phyloP scores from a whole-genome alignment of 192 early-diverging fungal genomes.

The Nowakowskiella sp. region DNA sequence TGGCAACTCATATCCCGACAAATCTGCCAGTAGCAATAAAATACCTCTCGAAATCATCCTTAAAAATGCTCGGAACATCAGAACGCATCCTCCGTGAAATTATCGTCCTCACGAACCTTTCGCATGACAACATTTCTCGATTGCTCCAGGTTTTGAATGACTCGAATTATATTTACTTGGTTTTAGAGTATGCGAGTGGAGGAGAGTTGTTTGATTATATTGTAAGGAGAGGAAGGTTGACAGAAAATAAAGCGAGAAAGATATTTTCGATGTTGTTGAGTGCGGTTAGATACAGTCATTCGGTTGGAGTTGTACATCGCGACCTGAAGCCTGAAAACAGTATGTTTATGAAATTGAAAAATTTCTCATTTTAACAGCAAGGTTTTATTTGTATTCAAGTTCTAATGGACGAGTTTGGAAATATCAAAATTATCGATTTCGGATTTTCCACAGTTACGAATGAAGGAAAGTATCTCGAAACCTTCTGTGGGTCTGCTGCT shows the following conservation, averaged over 20 bases:
- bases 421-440: constrained; percentile 54
- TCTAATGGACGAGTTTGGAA: constrained; percentile 38
- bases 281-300: constrained; percentile 51
- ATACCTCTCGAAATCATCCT: constrained; percentile 41
- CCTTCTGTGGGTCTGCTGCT: constrained; percentile 50
- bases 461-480: constrained; percentile 32
- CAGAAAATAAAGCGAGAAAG: constrained; percentile 33
- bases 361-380: neutral
- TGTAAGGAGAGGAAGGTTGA: constrained; percentile 55
- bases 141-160: constrained; percentile 77
- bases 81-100: constrained; percentile 50
- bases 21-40: constrained; percentile 56
- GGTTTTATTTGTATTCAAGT: constrained; percentile 20
- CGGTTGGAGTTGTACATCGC: constrained; percentile 44
- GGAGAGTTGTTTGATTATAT: constrained; percentile 96
- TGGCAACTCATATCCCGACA: no score
- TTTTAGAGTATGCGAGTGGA: constrained; percentile 84
- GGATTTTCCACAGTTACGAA: constrained; percentile 45
- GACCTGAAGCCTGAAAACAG: constrained; percentile 53
- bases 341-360: constrained; percentile 11
- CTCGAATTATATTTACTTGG: constrained; percentile 69
- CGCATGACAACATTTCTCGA: constrained; percentile 72
- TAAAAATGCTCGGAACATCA: constrained; percentile 35
- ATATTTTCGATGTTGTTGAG: constrained; percentile 47
- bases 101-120: constrained; percentile 45